These are phyloP conservation scores for Globisporangium okanoganense DNA, from an alignment of 352 stramenopile genomes.

Conservation along the genomic window DNA sequence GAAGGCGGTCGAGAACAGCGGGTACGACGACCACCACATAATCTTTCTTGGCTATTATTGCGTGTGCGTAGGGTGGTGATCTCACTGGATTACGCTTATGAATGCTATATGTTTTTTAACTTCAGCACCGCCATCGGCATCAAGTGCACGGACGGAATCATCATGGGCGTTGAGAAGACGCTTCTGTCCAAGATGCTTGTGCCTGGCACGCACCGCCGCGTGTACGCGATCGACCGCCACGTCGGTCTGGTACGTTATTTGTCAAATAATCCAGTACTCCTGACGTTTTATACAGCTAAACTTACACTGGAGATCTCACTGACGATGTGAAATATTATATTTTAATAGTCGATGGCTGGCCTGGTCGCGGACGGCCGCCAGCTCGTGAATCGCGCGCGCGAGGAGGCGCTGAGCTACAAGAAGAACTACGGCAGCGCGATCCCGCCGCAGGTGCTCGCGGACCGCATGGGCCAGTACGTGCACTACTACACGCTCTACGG, in stretches of 20 bases:
- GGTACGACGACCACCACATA: slow-evolving; percentile 24
- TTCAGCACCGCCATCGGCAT: slow-evolving; percentile 95
- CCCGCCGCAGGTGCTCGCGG: slow-evolving; percentile 90
- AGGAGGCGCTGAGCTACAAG: slow-evolving; percentile 94
- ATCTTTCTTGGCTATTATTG: not conserved
- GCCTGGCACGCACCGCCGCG: slow-evolving; percentile 78
- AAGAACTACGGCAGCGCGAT: slow-evolving; percentile 96
- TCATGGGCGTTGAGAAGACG: slow-evolving; percentile 97
- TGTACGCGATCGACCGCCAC: slow-evolving; percentile 91
- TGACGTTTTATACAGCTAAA: too few relatives aligned
- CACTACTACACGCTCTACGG: slow-evolving; percentile 99
- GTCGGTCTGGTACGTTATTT: slow-evolving; percentile 71
- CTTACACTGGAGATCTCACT: too few relatives aligned
- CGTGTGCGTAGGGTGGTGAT: not conserved
- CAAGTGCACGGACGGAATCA: slow-evolving; percentile 96
- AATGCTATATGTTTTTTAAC: not conserved
- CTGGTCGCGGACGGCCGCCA: slow-evolving; percentile 95
- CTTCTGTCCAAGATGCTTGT: slow-evolving; percentile 92
- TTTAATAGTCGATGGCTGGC: slow-evolving; percentile 91
- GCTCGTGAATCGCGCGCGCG: slow-evolving; percentile 93
- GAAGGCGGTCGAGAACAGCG: slow-evolving; percentile 97
- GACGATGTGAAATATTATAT: too few relatives aligned
- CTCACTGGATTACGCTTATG: not conserved
- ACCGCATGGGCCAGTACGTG: slow-evolving; percentile 95
- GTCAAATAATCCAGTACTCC: too few relatives aligned